These are phyloP conservation scores for Phoenix dactylifera DNA, from an alignment of 176 grass and related monocot species.

Conservation along the genomic window DNA sequence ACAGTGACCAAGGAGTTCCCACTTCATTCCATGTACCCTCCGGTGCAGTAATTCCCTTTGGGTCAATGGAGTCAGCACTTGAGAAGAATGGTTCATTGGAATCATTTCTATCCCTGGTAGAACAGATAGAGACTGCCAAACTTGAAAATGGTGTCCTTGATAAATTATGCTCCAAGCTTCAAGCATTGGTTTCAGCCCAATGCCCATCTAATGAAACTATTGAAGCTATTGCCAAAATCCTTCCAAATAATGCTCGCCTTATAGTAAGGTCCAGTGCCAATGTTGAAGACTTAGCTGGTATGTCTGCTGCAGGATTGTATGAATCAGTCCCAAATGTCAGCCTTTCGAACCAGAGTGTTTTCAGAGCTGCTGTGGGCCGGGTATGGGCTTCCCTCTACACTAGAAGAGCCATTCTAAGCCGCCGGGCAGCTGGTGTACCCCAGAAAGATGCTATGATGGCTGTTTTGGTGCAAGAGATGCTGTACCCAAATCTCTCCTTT, in stretches of 20 bases:
- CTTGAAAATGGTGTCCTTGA: slow-evolving; percentile 74
- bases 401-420: slow-evolving; percentile 77
- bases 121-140: slow-evolving; percentile 57
- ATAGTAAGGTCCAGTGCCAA: slow-evolving; percentile 96
- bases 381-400: slow-evolving; percentile 96
- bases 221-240: slow-evolving; percentile 35
- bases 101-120: slow-evolving; percentile 51
- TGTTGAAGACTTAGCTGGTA: slow-evolving; percentile 92
- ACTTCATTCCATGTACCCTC: slow-evolving; percentile 60
- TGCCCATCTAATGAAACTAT: slow-evolving; percentile 42
- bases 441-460: slow-evolving; percentile 81
- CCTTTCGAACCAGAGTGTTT: slow-evolving; percentile 36
- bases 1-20: slow-evolving; percentile 70
- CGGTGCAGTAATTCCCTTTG: slow-evolving; percentile 91
- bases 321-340: slow-evolving; percentile 88
- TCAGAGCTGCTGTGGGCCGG: slow-evolving; percentile 46
- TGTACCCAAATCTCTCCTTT: slow-evolving; percentile 70
- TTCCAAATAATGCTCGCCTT: slow-evolving; percentile 41
- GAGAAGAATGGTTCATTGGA: slow-evolving; percentile 61
- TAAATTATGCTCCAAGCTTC: slow-evolving; percentile 52
- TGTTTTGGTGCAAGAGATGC: slow-evolving; percentile 85
- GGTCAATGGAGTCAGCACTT: slow-evolving; percentile 74
- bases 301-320: slow-evolving; percentile 93
- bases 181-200: slow-evolving; percentile 51
- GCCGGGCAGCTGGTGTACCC: slow-evolving; percentile 61